Evolutionary conservation across 176 grass and related monocot genomes (phyloP), one percentile per base, ranked within the genome.

Genomic region (Oryza glumipatula): DNA sequence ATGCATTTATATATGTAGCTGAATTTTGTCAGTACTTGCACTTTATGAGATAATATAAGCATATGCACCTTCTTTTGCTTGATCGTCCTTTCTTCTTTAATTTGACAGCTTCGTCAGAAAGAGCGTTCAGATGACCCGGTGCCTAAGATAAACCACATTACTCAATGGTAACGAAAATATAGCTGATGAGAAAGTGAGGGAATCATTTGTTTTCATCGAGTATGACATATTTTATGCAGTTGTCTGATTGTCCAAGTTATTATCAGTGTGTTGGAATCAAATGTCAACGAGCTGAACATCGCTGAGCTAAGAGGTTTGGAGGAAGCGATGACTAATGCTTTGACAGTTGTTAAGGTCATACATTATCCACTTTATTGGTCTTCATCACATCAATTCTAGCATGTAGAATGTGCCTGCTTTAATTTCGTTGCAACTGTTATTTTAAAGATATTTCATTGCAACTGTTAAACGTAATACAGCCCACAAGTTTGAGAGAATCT

Each of bases 311-410:
- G 30, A 33, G 10, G 46, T 21, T 35, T 85, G 5, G 83, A 89
- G 83, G 72, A 86, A 77, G 71, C 46, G 81, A 10, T 85, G n/a
- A 77, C 66, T 5, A 12, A 77, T 0, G 78, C 44, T 72, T 69
- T 89, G 77, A 10, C 65, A 67, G n/a, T 76, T 45, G 65, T 77
- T 15, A 85, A 76, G 83, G 88, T 89, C 43, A 67, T 73, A 22
- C 3, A n/a, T 60, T 30, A 66, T n/a, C 35, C 52, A 80, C n/a
- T 48, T 67, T 14, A 17, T 60, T 65, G 17, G 32, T 72, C 9
- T 52, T 52, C 11, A 30, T 13, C 65, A 6, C 16, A 54, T 11
- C 9, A 44, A 44, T 52, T 67, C 15, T 80, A 70, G n/a, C 21
- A 17, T 13, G 70, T 44, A 14, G 46, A 28, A 1, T 65, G 17